A percentile compares a stretch with the other conserved stretches of the same genome.
Evolutionary conservation across 495 filamentous ascomycete species (phyloP).

Genomic region (Sabuloglossum arenarium): DNA sequence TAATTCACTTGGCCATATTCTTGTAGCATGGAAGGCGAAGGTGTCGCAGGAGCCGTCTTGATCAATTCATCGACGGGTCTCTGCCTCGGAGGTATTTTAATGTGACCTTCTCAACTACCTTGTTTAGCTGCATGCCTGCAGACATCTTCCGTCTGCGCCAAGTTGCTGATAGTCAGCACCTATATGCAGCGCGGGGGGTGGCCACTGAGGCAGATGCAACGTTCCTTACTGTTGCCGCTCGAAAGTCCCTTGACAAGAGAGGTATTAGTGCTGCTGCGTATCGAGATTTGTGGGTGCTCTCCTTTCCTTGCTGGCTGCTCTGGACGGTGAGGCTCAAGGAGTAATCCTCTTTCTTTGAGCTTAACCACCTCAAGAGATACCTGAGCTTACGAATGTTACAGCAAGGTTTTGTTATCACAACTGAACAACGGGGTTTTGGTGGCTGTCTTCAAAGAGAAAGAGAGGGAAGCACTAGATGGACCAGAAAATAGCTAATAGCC

Average conservation of each 20-base stretch:
- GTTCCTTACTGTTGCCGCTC: constrained; percentile 14
- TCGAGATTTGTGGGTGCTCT: constrained; percentile 11
- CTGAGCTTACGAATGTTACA: background rate
- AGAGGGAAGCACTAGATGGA: constrained; percentile 13
- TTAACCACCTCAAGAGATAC: too few species aligned
- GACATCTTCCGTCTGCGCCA: background rate
- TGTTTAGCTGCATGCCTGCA: background rate
- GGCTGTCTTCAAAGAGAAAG: constrained; percentile 15
- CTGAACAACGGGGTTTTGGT: constrained; percentile 10
- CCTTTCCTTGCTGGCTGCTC: background rate
- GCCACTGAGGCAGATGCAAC: constrained; percentile 16
- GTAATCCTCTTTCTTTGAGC: background rate
- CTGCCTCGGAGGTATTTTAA: constrained; percentile 13
- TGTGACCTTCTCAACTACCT: background rate
- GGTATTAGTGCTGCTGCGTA: constrained; percentile 15
- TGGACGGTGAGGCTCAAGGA: background rate
- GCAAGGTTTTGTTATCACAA: constrained; percentile 13
- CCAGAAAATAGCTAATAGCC: background rate
- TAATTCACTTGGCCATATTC: background rate
- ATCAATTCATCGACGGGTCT: constrained; percentile 14
- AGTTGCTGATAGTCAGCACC: background rate
- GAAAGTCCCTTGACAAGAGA: constrained; percentile 12
- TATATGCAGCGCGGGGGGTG: constrained; percentile 12
- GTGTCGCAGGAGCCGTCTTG: constrained; percentile 15
- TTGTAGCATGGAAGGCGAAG: constrained; percentile 14